phyloP scores from a whole-genome alignment of 306 rosid genomes.

The Cucumis cinereus region DNA sequence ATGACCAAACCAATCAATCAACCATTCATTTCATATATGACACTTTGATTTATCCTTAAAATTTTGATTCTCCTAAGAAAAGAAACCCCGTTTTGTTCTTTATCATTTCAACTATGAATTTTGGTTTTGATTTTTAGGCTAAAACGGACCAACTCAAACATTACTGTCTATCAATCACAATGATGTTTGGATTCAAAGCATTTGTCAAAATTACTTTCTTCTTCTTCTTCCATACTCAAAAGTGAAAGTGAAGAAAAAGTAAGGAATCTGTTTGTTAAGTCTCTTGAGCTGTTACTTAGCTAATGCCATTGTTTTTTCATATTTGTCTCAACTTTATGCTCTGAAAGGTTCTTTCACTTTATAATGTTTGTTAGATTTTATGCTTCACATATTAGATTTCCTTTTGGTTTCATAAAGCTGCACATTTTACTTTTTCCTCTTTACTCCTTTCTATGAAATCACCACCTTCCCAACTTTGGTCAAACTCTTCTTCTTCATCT shows the following conservation, averaged over 20 bases:
- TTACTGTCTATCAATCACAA: neutral
- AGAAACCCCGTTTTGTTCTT: constrained; percentile 11
- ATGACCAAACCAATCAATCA: neutral
- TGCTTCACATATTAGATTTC: constrained; percentile 35
- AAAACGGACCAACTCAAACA: neutral
- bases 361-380: constrained; percentile 43
- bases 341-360: constrained; percentile 65
- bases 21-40: neutral
- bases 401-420: constrained; percentile 74
- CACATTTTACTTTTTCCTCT: constrained; percentile 52
- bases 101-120: constrained; percentile 37
- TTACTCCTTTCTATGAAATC: constrained; percentile 69
- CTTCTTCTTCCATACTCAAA: no score
- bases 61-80: constrained; percentile 31
- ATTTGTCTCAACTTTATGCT: constrained; percentile 57
- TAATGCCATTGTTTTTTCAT: constrained; percentile 39
- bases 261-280: constrained; percentile 62
- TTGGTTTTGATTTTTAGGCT: constrained; percentile 11
- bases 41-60: neutral
- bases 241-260: neutral
- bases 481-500: constrained; percentile 65
- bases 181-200: constrained; percentile 18
- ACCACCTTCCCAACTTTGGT: constrained; percentile 36
- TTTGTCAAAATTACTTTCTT: constrained; percentile 1
- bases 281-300: constrained; percentile 59